These are phyloP conservation scores for Sphagnum contortum DNA, from an alignment of 225 moss, liverwort and hornwort species.

Conservation along the genomic window DNA sequence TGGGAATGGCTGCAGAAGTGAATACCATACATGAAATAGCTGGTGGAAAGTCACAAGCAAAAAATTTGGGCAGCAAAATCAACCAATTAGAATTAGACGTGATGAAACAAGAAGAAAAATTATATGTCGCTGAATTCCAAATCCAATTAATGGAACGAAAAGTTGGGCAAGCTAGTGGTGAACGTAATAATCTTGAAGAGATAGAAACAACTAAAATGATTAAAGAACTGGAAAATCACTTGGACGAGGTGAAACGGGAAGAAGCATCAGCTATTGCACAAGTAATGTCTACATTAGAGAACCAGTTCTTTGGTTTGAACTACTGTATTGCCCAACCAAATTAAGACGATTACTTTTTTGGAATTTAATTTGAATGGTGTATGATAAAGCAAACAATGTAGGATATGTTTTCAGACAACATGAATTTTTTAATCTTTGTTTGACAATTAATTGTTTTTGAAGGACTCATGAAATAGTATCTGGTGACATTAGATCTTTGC, in stretches of 20 bases:
- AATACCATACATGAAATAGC: slow-evolving; percentile 65
- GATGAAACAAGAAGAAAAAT: slow-evolving; percentile 65
- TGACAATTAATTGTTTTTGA: too few relatives aligned
- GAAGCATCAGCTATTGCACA: slow-evolving; percentile 47
- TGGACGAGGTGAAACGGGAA: slow-evolving; percentile 41
- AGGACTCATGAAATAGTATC: too few relatives aligned
- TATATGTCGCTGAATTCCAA: slow-evolving; percentile 71
- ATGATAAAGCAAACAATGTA: not conserved
- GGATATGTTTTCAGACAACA: not conserved
- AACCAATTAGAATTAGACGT: slow-evolving; percentile 49
- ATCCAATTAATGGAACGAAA: slow-evolving; percentile 77
- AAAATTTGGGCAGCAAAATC: slow-evolving; percentile 48
- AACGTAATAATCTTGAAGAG: slow-evolving; percentile 41
- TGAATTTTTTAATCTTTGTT: not conserved
- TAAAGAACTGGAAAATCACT: slow-evolving; percentile 52
- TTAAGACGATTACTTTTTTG: not conserved
- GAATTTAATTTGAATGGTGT: not conserved
- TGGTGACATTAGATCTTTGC: too few relatives aligned
- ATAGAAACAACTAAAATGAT: slow-evolving; percentile 45
- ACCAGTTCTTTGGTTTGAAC: too few relatives aligned
- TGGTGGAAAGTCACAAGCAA: slow-evolving; percentile 73
- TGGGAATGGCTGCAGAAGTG: slow-evolving; percentile 24
- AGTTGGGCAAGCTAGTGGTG: slow-evolving; percentile 67
- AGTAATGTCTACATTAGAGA: slow-evolving; percentile 14
- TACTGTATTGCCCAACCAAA: not conserved